These are phyloP conservation scores for Saturnispora saitoi DNA, from an alignment of 805 yeast genomes.

Conservation along the genomic window DNA sequence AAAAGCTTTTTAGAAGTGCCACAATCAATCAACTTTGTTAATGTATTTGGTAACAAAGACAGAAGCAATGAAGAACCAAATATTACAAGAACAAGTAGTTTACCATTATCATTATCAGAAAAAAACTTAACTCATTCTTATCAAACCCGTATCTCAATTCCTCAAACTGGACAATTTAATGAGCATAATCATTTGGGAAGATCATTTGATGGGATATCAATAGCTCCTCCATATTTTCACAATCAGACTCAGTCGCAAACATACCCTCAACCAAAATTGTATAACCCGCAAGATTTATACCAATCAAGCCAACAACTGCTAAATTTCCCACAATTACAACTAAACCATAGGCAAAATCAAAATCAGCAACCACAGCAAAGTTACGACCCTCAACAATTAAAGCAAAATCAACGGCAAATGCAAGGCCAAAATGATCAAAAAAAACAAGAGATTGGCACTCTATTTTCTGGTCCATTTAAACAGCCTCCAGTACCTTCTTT, in stretches of 20 bases:
- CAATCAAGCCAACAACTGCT: not conserved
- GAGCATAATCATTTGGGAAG: not conserved
- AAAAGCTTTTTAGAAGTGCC: not conserved
- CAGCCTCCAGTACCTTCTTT: not conserved
- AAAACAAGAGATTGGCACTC: not conserved
- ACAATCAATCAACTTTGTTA: not conserved
- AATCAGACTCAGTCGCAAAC: not conserved
- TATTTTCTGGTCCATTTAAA: not conserved
- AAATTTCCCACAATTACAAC: not conserved
- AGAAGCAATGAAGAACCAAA: not conserved
- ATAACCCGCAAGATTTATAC: too few relatives aligned
- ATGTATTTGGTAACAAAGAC: not conserved
- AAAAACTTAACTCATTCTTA: not conserved
- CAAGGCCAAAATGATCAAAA: not conserved
- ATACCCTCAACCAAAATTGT: too few relatives aligned
- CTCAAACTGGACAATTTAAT: not conserved
- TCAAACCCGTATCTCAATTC: not conserved
- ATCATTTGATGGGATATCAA: not conserved
- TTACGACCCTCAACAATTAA: not conserved
- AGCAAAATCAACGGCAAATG: not conserved
- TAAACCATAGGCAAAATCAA: not conserved
- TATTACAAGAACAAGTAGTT: not conserved
- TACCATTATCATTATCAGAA: not conserved
- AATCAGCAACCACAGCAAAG: not conserved
- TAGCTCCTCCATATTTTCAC: not conserved